These are phyloP conservation scores for Phyllostachys edulis DNA, from an alignment of 176 grass and related monocot species.

Conservation along the genomic window DNA sequence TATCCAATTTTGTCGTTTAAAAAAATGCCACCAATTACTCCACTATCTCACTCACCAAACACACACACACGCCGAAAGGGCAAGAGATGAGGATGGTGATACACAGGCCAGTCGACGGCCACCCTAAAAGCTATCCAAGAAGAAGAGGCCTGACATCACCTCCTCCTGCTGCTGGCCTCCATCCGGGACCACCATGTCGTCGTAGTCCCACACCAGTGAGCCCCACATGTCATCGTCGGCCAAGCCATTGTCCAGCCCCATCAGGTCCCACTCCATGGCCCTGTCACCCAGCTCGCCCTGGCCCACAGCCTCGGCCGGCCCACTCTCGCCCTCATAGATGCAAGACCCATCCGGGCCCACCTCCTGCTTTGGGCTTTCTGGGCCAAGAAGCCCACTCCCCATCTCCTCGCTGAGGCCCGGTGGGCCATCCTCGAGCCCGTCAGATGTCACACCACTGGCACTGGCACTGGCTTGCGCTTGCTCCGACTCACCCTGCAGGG, in stretches of 20 bases:
- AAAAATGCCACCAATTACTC: conserved; percentile 5
- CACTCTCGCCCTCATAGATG: background rate
- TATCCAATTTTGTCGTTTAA: too few species aligned
- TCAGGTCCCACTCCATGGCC: conserved; percentile 44
- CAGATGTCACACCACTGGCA: conserved; percentile 37
- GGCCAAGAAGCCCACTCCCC: conserved; percentile 23
- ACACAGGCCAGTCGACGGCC: background rate
- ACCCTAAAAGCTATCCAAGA: conserved; percentile 27
- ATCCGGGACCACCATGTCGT: background rate
- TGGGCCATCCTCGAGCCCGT: conserved; percentile 23
- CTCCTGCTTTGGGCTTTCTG: background rate
- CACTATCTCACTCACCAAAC: background rate
- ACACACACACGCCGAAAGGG: background rate
- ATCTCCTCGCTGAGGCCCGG: conserved; percentile 18
- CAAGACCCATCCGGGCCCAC: background rate
- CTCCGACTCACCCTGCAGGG: conserved; percentile 6
- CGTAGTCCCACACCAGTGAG: conserved; percentile 38
- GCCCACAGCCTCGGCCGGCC: background rate
- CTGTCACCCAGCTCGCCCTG: background rate
- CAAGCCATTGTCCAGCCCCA: conserved; percentile 30
- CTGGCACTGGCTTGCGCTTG: conserved; percentile 42
- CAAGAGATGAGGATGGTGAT: background rate
- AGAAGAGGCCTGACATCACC: conserved; percentile 16
- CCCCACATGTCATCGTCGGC: conserved; percentile 35
- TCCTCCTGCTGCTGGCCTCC: background rate